Conservation (phyloP, 805 yeast genomes). For the Deakozyma indianensis region DNA sequence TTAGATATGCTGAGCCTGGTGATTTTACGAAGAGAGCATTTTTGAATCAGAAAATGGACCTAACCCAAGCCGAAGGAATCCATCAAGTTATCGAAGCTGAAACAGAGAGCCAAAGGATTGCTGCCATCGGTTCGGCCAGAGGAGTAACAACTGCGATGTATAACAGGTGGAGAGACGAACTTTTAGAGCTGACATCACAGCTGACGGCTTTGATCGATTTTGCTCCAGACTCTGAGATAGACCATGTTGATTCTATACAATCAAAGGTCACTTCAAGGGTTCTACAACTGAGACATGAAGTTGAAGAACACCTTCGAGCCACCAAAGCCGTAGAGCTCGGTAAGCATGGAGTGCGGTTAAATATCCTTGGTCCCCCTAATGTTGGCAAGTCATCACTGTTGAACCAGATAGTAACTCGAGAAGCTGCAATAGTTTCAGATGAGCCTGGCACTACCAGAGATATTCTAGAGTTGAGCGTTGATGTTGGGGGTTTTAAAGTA, state of each 20-base stretch:
- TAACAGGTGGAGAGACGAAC: slow-evolving; percentile 47
- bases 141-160: slow-evolving; percentile 51
- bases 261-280: slow-evolving; percentile 1
- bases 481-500: slow-evolving; percentile 72
- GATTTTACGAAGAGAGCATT: slow-evolving; percentile 85
- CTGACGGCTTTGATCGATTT: slow-evolving; percentile 86
- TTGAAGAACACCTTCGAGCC: neutral
- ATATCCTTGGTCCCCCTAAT: slow-evolving; percentile 82
- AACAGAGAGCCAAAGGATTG: slow-evolving; percentile 72
- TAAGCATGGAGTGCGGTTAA: slow-evolving; percentile 56
- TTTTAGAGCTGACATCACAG: slow-evolving; percentile 55
- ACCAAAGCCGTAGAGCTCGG: slow-evolving; percentile 32
- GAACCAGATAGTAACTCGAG: slow-evolving; percentile 60
- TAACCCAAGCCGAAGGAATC: slow-evolving; percentile 85
- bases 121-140: slow-evolving; percentile 58
- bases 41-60: slow-evolving; percentile 66
- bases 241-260: slow-evolving; percentile 31
- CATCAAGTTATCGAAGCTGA: slow-evolving; percentile 84
- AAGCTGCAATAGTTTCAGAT: slow-evolving; percentile 81
- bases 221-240: slow-evolving; percentile 83
- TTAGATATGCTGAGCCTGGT: slow-evolving; percentile 83
- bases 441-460: slow-evolving; percentile 94
- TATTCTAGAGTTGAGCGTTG: slow-evolving; percentile 63
- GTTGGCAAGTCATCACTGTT: slow-evolving; percentile 89
- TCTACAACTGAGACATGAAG: neutral